These are phyloP conservation scores for Hymenochaete sp. DNA, from an alignment of 1,284 basidiomycete genomes.

Conservation along the genomic window DNA sequence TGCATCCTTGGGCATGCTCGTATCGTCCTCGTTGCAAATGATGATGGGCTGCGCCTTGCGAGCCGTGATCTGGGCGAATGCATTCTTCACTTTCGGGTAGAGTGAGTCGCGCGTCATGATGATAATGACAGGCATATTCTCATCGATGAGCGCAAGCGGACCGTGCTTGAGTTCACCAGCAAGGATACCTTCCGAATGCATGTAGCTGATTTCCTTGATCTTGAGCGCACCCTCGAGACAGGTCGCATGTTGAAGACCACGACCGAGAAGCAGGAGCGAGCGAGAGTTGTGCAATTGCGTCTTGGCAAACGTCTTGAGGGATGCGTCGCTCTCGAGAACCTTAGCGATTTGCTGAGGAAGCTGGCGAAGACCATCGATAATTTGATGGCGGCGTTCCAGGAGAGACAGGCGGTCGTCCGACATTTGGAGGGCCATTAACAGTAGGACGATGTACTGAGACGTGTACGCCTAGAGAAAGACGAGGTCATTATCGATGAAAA, in stretches of 20 bases:
- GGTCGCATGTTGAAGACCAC: slow-evolving; percentile 97
- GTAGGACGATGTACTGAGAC: slow-evolving; percentile 95
- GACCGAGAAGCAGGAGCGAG: slow-evolving; percentile 93
- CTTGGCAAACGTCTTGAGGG: slow-evolving; percentile 76
- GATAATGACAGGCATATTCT: slow-evolving; percentile 97
- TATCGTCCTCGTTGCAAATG: slow-evolving; percentile 92
- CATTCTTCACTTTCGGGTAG: slow-evolving; percentile 97
- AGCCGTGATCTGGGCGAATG: slow-evolving; percentile 93
- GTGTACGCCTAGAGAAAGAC: slow-evolving; percentile 74
- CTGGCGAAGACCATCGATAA: slow-evolving; percentile 89
- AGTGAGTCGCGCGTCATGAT: slow-evolving; percentile 99
- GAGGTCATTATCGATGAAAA: not conserved
- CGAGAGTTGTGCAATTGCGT: slow-evolving; percentile 75
- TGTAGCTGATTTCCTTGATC: slow-evolving; percentile 98
- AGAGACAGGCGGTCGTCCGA: slow-evolving; percentile 96
- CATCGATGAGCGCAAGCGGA: slow-evolving; percentile 93
- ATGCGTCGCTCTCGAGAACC: slow-evolving; percentile 77
- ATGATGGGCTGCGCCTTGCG: slow-evolving; percentile 95
- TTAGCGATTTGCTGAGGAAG: slow-evolving; percentile 87
- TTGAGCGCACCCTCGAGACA: slow-evolving; percentile 98
- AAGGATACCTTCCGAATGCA: slow-evolving; percentile 91
- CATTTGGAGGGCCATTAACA: slow-evolving; percentile 97
- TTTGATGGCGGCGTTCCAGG: slow-evolving; percentile 82
- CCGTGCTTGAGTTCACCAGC: slow-evolving; percentile 99
- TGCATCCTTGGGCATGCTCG: slow-evolving; percentile 63